A percentile compares a stretch with the other conserved stretches of the same genome.
phyloP scores from a whole-genome alignment of 768 basidiomycete species.

The Trametes coccinea region DNA sequence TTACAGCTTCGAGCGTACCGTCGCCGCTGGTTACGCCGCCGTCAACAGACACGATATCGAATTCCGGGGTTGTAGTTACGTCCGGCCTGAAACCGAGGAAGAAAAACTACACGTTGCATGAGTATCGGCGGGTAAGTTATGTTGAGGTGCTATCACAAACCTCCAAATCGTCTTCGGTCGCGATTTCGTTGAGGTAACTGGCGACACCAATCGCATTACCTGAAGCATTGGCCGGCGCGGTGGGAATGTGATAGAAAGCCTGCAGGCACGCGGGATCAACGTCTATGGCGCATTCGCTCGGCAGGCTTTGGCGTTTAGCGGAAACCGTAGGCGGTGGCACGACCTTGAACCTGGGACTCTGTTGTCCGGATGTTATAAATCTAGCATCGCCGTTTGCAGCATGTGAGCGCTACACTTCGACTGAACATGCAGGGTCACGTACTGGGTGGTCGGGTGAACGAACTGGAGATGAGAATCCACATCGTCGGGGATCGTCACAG shows the following conservation, averaged over 20 bases:
- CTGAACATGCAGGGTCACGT: background rate
- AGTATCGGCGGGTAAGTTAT: background rate
- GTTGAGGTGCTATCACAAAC: conserved; percentile 8
- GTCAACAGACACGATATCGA: conserved; percentile 29
- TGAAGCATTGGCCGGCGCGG: conserved; percentile 30
- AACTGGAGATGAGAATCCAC: conserved; percentile 33
- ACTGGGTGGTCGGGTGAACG: conserved; percentile 35
- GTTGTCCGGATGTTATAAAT: background rate
- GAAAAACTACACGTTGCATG: conserved; percentile 42
- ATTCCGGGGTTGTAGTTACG: conserved; percentile 18
- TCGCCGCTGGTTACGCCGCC: conserved; percentile 40
- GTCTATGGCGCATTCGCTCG: background rate
- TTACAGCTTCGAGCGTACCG: conserved; percentile 17
- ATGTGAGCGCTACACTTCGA: no score
- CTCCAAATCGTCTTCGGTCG: conserved; percentile 31
- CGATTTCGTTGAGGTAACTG: conserved; percentile 34
- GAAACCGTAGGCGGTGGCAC: conserved; percentile 20
- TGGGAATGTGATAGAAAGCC: conserved; percentile 37
- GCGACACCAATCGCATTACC: conserved; percentile 32
- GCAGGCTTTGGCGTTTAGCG: background rate
- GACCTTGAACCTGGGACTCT: background rate
- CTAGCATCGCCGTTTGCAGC: background rate
- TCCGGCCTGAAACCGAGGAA: conserved; percentile 28
- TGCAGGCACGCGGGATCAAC: conserved; percentile 29
- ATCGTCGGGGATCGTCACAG: conserved; percentile 36